phyloP scores from a whole-genome alignment of 163 green algal species.

The Scenedesmus sp. region DNA sequence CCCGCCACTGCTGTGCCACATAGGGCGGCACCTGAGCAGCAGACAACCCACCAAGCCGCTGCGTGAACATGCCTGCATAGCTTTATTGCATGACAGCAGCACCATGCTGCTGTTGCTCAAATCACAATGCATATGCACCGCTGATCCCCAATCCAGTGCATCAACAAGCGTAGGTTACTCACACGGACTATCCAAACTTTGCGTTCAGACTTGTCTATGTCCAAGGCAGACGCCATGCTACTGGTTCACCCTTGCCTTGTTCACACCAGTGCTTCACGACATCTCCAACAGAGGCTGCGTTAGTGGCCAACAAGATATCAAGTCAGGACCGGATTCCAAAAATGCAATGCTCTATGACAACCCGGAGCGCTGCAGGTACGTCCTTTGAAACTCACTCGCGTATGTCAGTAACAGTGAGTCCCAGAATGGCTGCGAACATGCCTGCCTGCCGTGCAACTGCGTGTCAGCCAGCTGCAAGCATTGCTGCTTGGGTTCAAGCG shows the following conservation, averaged over 20 bases:
- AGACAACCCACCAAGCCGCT: neutral
- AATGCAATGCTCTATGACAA: neutral
- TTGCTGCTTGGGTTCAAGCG: neutral
- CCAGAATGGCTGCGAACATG: neutral
- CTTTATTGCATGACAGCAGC: neutral
- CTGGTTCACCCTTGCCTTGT: neutral
- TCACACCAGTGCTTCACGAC: neutral
- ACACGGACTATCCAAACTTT: slow-evolving; percentile 51
- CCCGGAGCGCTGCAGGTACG: neutral
- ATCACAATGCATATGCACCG: neutral
- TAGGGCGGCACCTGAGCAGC: slow-evolving; percentile 51
- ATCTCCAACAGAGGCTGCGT: neutral
- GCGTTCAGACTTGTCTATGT: slow-evolving; percentile 22
- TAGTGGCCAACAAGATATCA: neutral
- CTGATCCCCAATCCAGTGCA: neutral
- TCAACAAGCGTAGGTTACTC: neutral
- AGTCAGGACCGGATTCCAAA: neutral
- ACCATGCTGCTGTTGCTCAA: neutral
- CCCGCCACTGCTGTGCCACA: slow-evolving; percentile 45
- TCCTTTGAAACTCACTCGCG: neutral
- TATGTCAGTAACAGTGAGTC: neutral
- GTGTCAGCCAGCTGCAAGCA: neutral
- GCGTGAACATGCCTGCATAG: neutral
- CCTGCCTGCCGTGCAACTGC: neutral
- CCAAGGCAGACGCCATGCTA: slow-evolving; percentile 17